phyloP scores from a whole-genome alignment of 805 yeast species.

The Vanderwaltozyma tropicalis region DNA sequence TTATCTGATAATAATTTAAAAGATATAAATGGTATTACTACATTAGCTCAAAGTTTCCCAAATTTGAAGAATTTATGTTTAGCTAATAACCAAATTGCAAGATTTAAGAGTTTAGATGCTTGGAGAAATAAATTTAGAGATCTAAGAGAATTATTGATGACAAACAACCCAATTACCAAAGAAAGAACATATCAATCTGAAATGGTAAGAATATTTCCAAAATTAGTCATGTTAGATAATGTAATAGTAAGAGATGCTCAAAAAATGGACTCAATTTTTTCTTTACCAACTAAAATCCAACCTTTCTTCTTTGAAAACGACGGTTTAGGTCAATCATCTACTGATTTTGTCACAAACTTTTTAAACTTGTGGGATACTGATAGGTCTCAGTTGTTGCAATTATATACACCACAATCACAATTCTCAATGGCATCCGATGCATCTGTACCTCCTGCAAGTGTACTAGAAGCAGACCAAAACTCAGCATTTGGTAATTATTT shows the following conservation, averaged over 20 bases:
- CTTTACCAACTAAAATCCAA: slow-evolving; percentile 44
- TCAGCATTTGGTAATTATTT: slow-evolving; percentile 57
- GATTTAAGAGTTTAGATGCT: slow-evolving; percentile 49
- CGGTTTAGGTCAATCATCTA: slow-evolving; percentile 57
- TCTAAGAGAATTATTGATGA: slow-evolving; percentile 66
- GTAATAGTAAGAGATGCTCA: slow-evolving; percentile 64
- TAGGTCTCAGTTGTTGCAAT: slow-evolving; percentile 53
- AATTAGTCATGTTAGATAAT: slow-evolving; percentile 69
- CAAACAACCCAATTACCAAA: slow-evolving; percentile 61
- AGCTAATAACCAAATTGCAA: slow-evolving; percentile 59
- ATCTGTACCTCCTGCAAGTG: slow-evolving; percentile 44
- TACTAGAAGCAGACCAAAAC: slow-evolving; percentile 25
- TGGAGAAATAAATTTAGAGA: slow-evolving; percentile 69
- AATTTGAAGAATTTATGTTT: slow-evolving; percentile 66
- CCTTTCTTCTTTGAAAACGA: slow-evolving; percentile 75
- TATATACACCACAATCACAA: slow-evolving; percentile 76
- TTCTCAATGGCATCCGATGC: slow-evolving; percentile 75
- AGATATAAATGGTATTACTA: slow-evolving; percentile 49
- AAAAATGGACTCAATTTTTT: slow-evolving; percentile 40
- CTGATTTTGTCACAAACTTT: slow-evolving; percentile 69
- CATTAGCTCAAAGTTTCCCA: slow-evolving; percentile 70
- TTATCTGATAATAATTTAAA: slow-evolving; percentile 53
- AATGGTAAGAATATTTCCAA: slow-evolving; percentile 66
- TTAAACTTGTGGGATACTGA: slow-evolving; percentile 74
- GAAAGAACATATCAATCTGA: slow-evolving; percentile 46